Evolutionary conservation across 2,329 filamentous ascomycete species (phyloP), one percentile per base, ranked within the genome.

Genomic region (Cordyceps farinosa): DNA sequence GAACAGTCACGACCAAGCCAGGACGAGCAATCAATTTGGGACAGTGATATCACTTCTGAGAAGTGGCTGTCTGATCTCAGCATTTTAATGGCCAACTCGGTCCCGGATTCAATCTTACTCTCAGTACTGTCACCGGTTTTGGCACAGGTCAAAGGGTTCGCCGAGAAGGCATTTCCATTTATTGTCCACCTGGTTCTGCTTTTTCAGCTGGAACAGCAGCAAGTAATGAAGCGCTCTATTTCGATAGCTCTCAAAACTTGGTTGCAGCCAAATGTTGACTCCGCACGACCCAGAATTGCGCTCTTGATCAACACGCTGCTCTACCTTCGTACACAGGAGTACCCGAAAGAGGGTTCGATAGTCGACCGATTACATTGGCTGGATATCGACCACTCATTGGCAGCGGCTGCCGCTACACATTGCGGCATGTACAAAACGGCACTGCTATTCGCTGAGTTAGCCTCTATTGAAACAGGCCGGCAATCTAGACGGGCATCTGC

Each of bases 341-440:
- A 89, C 15, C 90, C 90, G 0, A 84, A 86, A 13, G 95, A 99
- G 73, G 78, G 79, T 0, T 96, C 91, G 0, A 89, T 90, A 67
- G 88, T 88, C 8, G 91, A 97, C 68, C 86, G 95, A 63, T 81
- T 88, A 56, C 82, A 85, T 57, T 99, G 96, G 96, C 82, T 99
- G 22, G 90, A 96, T 32, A 79, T 98, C 32, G 90, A 98, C 72
- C 90, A 89, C 67, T 74, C 86, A 2, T 77, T 84, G 65, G 89
- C 89, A 30, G 87, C 92, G 1, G 77, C 82, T 32, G 90, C 92
- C 44, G 93, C 93, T 6, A 84, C 86, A 11, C 79, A 80, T 63
- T 97, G 94, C 71, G 87, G 89, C 17, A 92, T 98, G 88, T 89
- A 90, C 72, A 95, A 95, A 72, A 90, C 90, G 5, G 91, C 94